Evolutionary conservation across 345 rosid species (phyloP), one percentile per base, ranked within the genome.

Genomic region (Jatropha curcas): DNA sequence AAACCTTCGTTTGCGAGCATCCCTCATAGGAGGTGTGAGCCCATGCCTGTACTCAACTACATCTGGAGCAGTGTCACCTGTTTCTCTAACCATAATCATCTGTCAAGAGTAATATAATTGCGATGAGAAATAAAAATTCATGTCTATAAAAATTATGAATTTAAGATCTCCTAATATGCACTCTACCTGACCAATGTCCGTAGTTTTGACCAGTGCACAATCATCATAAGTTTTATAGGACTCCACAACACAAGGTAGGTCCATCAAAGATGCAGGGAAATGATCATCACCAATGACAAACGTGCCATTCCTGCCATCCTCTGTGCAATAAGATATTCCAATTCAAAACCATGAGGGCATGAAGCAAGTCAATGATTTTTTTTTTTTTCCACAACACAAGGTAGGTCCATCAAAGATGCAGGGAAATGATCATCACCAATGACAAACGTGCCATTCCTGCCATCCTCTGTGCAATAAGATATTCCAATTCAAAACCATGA

Each of bases 41-140:
- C 99, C 99, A 78, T 93, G 99, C 68, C 93, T 90, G 80, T 89
- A 90, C 80, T 92, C 97, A 80, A 88, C 83, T 35, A 81, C 86
- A 75, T 84, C 97, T 39, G 96, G 92, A 41, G 93, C 88, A 37
- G 87, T 81, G 77, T 93, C 99, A 76, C 85, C 89, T 0, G 84
- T 81, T 57, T 91, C 99, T 80, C 98, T 90, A 76, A 96, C 96
- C 98, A 96, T 79, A 74, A 96, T 86, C 96, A 96, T 93, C 99
- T 96, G 81, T 28, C 55, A 46, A 67, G 19, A 76, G 31, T 50
- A 70, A 71, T 43, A 59, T 59, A 11, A 71, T 56, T 20, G 13
- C 60, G 43, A 33, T 59, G 25, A 24, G 30, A 35, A 48, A 41
- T 46, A 59, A 70, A 33, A 22, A 55, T 13, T 30, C 56, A 31